Evolutionary conservation across 139 green algal species (phyloP), one percentile per base, ranked within the genome.

Genomic region (Yamagishiella unicocca): DNA sequence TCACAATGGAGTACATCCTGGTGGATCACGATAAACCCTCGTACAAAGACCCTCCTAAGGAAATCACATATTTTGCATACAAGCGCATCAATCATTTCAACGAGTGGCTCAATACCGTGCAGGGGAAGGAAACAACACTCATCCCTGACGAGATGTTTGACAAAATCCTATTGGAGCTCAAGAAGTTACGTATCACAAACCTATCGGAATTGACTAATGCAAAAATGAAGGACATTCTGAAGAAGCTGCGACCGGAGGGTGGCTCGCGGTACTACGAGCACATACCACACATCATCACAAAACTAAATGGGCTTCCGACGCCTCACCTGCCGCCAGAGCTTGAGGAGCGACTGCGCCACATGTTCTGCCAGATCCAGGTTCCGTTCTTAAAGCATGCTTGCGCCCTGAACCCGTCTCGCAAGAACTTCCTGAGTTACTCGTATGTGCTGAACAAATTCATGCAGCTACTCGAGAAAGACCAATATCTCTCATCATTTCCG

Each of bases 221-320:
- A 35, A 78, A 74, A 35, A 12, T 87, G 21, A 80, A 76, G 43
- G 80, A 86, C 4, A 90, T 89, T 50, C 81, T 91, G 24, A 76
- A 78, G 24, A 91, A 91, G 45, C 72, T 91, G 24, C n/a, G n/a
- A n/a, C n/a, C n/a, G n/a, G 25, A 62, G 12, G 50, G 50, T 58
- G 66, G 83, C 46, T 82, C 75, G 27, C 79, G 85, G 62, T 91
- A 89, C 53, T 91, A 73, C 46, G 87, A 90, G 71, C 87, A 90
- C 43, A 67, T 68, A 2, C 19, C 66, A 17, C 35, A 82, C 27
- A 88, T 90, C 72, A 85, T 77, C 7, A 24, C 74, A 22, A 38
- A 43, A 3, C 58, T 90, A 2, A 82, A 68, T n/a, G 87, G 80
- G 2, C 73, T 72, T 6, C 80, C 87, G 27, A 66, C 42, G 37